These are phyloP conservation scores for Limonium bicolor DNA, from an alignment of 148 eudicot genomes.

Conservation along the genomic window DNA sequence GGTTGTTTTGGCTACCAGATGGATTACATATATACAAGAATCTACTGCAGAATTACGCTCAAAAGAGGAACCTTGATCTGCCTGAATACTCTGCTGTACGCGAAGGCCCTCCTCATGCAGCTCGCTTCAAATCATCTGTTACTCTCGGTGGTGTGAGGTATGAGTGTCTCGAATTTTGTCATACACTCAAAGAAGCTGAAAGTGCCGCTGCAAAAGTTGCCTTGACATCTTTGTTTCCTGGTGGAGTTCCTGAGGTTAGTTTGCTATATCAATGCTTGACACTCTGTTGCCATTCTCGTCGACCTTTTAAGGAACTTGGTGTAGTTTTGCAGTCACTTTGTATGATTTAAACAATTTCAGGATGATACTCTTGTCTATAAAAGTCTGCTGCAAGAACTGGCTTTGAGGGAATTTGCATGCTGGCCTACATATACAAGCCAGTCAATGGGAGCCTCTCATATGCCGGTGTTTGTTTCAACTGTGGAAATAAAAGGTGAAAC, in stretches of 20 bases:
- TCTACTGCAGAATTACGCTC: constrained; percentile 53
- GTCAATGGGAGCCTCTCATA: constrained; percentile 47
- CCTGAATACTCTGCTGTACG: constrained; percentile 45
- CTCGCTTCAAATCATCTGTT: constrained; percentile 47
- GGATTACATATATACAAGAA: constrained; percentile 26
- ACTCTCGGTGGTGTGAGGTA: constrained; percentile 41
- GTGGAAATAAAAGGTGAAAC: constrained; percentile 27
- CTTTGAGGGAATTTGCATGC: constrained; percentile 26
- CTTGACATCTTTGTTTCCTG: constrained; percentile 19
- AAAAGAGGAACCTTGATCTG: constrained; percentile 45
- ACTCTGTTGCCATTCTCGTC: neutral
- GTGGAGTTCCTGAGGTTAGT: constrained; percentile 41
- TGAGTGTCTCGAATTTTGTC: constrained; percentile 34
- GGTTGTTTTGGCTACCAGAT: too few species aligned
- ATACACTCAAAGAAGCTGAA: constrained; percentile 42
- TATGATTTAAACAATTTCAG: constrained; percentile 13
- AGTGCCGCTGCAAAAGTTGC: constrained; percentile 63
- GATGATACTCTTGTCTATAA: constrained; percentile 43
- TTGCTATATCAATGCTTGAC: neutral
- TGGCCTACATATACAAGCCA: constrained; percentile 42
- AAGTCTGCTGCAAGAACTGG: constrained; percentile 49
- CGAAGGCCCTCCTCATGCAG: constrained; percentile 52
- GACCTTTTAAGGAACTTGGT: neutral
- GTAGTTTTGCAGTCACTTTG: too few species aligned
- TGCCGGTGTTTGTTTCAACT: constrained; percentile 33